These are phyloP conservation scores for Fusarium tuaranense DNA, from an alignment of 2,329 filamentous ascomycete species.

Conservation along the genomic window DNA sequence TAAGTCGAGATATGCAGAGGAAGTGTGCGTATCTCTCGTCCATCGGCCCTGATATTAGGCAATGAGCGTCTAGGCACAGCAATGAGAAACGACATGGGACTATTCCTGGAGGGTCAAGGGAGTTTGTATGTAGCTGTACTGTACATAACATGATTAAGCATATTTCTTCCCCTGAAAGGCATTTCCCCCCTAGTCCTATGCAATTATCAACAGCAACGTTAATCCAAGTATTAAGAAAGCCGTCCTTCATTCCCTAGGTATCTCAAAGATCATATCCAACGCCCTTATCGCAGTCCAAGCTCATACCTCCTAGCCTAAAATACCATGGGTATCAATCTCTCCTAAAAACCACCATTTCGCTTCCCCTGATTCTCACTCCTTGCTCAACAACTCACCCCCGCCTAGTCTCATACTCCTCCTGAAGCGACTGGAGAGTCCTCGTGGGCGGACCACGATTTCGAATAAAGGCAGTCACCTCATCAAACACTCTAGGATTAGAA, in stretches of 20 bases:
- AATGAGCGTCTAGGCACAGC: conserved; percentile 4
- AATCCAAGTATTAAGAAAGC: neutral
- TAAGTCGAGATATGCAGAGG: conserved; percentile 39
- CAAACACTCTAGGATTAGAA: neutral
- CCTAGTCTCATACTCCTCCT: neutral
- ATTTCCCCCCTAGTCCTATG: neutral
- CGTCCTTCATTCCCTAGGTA: neutral
- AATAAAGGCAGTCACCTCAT: neutral
- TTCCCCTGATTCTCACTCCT: neutral
- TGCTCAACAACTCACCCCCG: neutral
- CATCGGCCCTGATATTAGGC: conserved; percentile 32
- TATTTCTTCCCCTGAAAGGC: neutral
- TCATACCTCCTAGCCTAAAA: neutral
- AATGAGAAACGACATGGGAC: neutral
- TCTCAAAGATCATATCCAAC: neutral
- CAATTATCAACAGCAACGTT: neutral
- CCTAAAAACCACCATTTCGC: neutral
- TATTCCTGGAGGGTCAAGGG: neutral
- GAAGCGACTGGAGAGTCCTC: neutral
- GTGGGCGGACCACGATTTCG: neutral
- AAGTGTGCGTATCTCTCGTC: conserved; percentile 40
- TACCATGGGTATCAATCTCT: neutral
- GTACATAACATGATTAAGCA: neutral
- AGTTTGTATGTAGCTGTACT: neutral
- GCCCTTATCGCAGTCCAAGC: neutral